phyloP scores from a whole-genome alignment of 2,329 filamentous ascomycete genomes.

The Colletotrichum noveboracense region DNA sequence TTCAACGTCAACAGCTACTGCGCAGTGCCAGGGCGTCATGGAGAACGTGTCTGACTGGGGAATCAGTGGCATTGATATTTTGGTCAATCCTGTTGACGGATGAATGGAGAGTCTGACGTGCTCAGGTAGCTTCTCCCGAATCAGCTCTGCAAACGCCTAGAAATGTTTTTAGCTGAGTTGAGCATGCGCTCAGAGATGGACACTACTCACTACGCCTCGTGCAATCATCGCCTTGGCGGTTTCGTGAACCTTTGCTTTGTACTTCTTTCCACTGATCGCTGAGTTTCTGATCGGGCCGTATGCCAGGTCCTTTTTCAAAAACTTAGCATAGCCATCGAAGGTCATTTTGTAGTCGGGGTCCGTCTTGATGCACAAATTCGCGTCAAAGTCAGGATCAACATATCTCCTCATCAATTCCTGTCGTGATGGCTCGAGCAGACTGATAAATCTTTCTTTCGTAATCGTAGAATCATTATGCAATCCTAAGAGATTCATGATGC shows the following conservation, averaged over 20 bases:
- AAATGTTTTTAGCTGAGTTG: neutral
- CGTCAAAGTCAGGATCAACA: neutral
- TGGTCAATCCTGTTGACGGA: neutral
- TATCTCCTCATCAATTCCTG: neutral
- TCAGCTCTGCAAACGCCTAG: neutral
- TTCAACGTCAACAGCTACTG: neutral
- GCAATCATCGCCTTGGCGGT: neutral
- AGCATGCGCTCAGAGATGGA: neutral
- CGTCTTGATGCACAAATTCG: neutral
- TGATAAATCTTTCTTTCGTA: neutral
- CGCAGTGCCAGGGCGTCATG: neutral
- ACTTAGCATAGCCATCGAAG: neutral
- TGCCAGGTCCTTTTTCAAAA: neutral
- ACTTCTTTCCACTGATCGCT: neutral
- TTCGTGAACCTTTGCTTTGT: neutral
- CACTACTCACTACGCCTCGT: neutral
- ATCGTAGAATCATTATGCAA: neutral
- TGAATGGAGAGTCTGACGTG: neutral
- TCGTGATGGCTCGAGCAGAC: neutral
- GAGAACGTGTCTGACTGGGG: neutral
- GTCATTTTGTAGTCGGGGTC: neutral
- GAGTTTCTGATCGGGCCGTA: neutral
- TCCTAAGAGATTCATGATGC: neutral
- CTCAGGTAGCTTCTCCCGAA: neutral
- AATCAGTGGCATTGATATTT: neutral